Evolutionary conservation across 2,329 filamentous ascomycete genomes (phyloP).

Genomic region (Aspergillus ochraceoroseus): DNA sequence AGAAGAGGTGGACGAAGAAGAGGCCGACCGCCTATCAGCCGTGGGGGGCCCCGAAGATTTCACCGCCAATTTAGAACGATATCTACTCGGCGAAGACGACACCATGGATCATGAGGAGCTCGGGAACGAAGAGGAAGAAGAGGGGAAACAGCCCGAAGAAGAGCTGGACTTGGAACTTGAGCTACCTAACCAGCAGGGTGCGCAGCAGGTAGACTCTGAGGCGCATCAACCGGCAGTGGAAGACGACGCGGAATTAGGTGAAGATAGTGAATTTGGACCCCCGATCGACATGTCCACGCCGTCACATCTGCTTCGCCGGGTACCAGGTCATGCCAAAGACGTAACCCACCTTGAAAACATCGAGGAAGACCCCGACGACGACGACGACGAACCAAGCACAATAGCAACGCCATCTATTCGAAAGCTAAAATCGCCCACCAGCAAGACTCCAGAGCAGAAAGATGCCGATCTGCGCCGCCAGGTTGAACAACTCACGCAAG

Average conservation of each 20-base stretch:
- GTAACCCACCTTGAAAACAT: conserved; percentile 36
- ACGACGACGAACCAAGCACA: conserved; percentile 14
- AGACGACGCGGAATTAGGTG: conserved; percentile 32
- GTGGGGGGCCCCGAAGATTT: conserved; percentile 43
- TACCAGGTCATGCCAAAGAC: conserved; percentile 26
- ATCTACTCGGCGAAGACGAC: conserved; percentile 33
- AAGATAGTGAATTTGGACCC: conserved; percentile 42
- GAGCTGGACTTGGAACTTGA: conserved; percentile 16
- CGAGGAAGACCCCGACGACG: conserved; percentile 33
- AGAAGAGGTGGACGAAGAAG: conserved; percentile 24
- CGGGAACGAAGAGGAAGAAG: conserved; percentile 9
- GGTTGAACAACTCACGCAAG: conserved; percentile 31
- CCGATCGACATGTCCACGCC: conserved; percentile 44
- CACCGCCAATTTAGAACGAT: conserved; percentile 41
- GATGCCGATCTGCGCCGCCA: conserved; percentile 29
- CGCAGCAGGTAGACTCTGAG: conserved; percentile 20
- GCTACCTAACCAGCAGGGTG: conserved; percentile 9
- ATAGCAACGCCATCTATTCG: conserved; percentile 28
- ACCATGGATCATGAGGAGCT: conserved; percentile 17
- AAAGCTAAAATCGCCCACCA: conserved; percentile 21
- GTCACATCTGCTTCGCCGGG: conserved; percentile 37
- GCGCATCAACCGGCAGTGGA: conserved; percentile 28
- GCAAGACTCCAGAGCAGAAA: conserved; percentile 16
- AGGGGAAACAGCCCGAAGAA: conserved; percentile 9
- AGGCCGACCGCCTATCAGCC: conserved; percentile 28